These are phyloP conservation scores for Pythium phragmitis DNA, from an alignment of 352 stramenopile genomes.

Conservation along the genomic window DNA sequence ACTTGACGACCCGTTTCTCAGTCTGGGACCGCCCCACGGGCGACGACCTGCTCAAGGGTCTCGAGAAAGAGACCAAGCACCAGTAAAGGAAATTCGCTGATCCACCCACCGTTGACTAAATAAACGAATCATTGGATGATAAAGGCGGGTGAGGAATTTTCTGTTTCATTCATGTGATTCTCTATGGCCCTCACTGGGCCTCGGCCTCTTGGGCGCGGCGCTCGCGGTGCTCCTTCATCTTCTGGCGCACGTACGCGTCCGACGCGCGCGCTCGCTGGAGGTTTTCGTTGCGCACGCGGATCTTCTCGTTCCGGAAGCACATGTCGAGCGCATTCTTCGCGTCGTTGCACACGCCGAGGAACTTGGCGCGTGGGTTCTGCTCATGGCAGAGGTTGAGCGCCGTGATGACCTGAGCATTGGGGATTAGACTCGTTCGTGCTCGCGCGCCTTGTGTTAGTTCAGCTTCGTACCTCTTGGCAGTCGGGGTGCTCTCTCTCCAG, in stretches of 20 bases:
- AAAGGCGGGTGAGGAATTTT: too few relatives aligned
- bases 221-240: conserved; percentile 73
- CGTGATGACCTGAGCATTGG: conserved; percentile 56
- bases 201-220: conserved; percentile 31
- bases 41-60: conserved; percentile 54
- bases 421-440: not conserved
- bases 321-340: conserved; percentile 73
- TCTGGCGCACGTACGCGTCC: conserved; percentile 69
- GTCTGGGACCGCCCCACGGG: conserved; percentile 72
- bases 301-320: conserved; percentile 79
- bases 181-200: not conserved
- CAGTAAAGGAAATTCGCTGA: conserved; percentile 13
- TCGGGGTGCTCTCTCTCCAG: conserved; percentile 79
- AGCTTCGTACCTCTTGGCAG: conserved; percentile 61
- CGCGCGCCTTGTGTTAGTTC: not conserved
- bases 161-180: not conserved
- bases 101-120: not conserved
- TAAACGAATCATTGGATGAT: too few relatives aligned
- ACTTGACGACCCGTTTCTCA: conserved; percentile 78
- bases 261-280: conserved; percentile 63
- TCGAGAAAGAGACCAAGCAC: conserved; percentile 31
- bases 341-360: conserved; percentile 69
- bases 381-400: conserved; percentile 70
- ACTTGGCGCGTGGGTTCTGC: conserved; percentile 75
- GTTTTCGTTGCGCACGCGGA: conserved; percentile 58